Evolutionary conservation across 139 green algal genomes (phyloP), one percentile per base, ranked within the genome.

Genomic region (Closterium sp.): DNA sequence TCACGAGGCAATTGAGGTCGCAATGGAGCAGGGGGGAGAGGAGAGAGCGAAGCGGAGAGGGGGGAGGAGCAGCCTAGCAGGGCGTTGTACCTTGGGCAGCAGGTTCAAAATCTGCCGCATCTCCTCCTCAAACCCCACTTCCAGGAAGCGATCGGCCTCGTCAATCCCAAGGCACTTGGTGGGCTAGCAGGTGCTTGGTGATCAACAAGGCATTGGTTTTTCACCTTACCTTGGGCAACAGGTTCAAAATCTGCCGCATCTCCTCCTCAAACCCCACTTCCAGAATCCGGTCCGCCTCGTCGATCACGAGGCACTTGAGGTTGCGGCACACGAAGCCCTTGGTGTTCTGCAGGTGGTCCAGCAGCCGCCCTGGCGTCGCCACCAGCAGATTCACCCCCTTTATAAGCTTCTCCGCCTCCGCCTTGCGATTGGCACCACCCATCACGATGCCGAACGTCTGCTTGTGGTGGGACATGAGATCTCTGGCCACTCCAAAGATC

Each of bases 191-290:
- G 95, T 64, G 5, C 34, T 69, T 69, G n/a, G n/a, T 86, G 81
- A 23, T 55, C 36, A 12, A 6, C 36, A 55, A 4, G 4, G 36
- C 36, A 55, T 6, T 55, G 36, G 36, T 55, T 55, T 55, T 84
- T 30, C 8, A 4, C 16, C 91, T 31, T 36, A 94, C 91, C 95
- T 97, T 98, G 33, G 98, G 98, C 93, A 99, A 94, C 30, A 98
- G 93, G 84, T 97, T 97, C 87, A 99, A 95, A 94, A 99, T 99
- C 93, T 99, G 96, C 0, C 96, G 93, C 97, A 99, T 98, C 94
- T 99, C 98, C 95, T 99, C 97, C 95, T 99, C 98, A 94, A 99
- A 99, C 9, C 98, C 98, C 89, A 99, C 98, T 94, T 99, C 97
- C 91, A 99, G 94, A 90, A 99, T 99, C 66, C 98, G 96, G 92